These are phyloP conservation scores for Lignosus rhinocerotis DNA, from an alignment of 1,284 basidiomycete species.

Conservation along the genomic window DNA sequence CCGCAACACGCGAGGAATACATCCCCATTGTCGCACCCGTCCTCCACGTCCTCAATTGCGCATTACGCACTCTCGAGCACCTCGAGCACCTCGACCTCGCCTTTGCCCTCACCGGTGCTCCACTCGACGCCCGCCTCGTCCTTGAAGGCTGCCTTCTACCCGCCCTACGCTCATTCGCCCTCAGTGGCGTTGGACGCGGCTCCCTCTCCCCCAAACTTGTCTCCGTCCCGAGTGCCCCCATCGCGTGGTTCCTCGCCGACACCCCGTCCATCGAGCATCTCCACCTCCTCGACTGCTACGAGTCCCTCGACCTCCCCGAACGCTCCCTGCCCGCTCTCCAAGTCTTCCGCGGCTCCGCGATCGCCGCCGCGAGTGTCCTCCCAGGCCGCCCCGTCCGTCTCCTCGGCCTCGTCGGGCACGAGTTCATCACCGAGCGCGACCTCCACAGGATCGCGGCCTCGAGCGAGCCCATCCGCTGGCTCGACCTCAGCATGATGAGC, in stretches of 20 bases:
- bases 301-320: slow-evolving; percentile 38
- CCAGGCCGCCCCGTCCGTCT: slow-evolving; percentile 57
- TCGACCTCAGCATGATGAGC: slow-evolving; percentile 61
- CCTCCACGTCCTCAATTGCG: slow-evolving; percentile 25
- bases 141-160: slow-evolving; percentile 34
- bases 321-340: slow-evolving; percentile 46
- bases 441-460: slow-evolving; percentile 51
- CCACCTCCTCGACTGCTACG: slow-evolving; percentile 49
- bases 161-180: slow-evolving; percentile 47
- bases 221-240: slow-evolving; percentile 38
- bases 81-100: slow-evolving; percentile 59
- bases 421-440: slow-evolving; percentile 52
- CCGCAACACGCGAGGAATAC: slow-evolving; percentile 31
- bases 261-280: slow-evolving; percentile 46
- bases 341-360: slow-evolving; percentile 59
- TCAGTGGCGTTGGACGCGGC: slow-evolving; percentile 51
- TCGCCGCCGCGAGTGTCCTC: slow-evolving; percentile 56
- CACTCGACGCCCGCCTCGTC: slow-evolving; percentile 28
- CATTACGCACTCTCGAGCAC: slow-evolving; percentile 43
- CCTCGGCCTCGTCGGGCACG: slow-evolving; percentile 57
- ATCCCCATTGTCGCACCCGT: slow-evolving; percentile 28
- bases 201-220: slow-evolving; percentile 26
- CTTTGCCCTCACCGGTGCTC: slow-evolving; percentile 40
- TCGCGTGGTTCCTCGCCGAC: slow-evolving; percentile 45
- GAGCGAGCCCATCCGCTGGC: slow-evolving; percentile 45